Evolutionary conservation across 1,284 basidiomycete genomes (phyloP), one percentile per base, ranked within the genome.

Genomic region (Ganoderma lingzhi): DNA sequence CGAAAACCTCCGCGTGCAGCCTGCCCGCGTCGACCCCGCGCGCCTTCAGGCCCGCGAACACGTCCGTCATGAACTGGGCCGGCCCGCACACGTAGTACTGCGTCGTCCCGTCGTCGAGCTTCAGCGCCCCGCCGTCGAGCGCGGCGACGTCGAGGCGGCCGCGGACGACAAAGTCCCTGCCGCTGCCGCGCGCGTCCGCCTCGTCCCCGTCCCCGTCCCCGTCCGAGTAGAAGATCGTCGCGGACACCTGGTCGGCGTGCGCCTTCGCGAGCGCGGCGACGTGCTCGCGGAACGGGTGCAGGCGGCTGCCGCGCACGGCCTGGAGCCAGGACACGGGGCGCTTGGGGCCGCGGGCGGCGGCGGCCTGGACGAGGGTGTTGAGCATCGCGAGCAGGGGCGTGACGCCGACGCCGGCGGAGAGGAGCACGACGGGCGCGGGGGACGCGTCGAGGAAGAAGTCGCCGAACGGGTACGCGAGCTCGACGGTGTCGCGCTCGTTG

Each of bases 61-160:
- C 69, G 44, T 75, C 75, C 14, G 64, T 69, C 77, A 78, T 78
- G 68, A 78, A 78, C 58, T 9, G 30, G 66, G 69, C 74, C 44
- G 77, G 77, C 8, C 77, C 77, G 41, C 76, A 76, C 41, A 78
- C 71, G 63, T 75, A 78, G 63, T 78, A 78, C 66, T 76, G 70
- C 59, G 75, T 65, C 28, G 44, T 65, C 55, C 42, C 15, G 45
- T 75, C 73, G 37, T 70, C 75, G 41, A 77, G 59, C 62, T 66
- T 62, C 10, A 76, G 68, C 37, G 61, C 42, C 41, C 67, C 64
- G 10, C 28, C n/a, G 3, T 70, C 65, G 9, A 75, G 69, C 66
- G 62, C 65, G 2, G 48, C 65, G 37, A 76, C 62, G 48, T 73
- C 71, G 44, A 76, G 56, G 32, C 77, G 72, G 0, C 76, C 76